Base-by-base conservation (phyloP, 176 grass and related monocot species). In the Panicum miliaceum region DNA sequence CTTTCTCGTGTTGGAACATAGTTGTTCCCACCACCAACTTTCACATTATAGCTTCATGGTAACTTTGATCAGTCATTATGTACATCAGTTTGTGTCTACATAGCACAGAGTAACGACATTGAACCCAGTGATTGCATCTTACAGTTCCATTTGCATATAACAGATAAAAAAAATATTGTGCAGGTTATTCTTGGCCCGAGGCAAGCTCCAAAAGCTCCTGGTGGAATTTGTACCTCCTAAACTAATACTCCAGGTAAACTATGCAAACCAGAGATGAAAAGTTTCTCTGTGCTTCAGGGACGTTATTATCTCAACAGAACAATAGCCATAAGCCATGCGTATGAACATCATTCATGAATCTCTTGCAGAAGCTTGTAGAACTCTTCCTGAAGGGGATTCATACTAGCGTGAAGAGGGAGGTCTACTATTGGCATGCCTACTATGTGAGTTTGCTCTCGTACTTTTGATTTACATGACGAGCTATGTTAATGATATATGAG, bases 401-500 rank as follows among this genome's bases (percentile, higher is more conserved):
- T 35, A 64, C 35, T 38, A 25, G 46, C 34, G 40, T 82, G 48
- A 94, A 87, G 82, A 91, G 89, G 68, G 87, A 89, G 29, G 78
- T 91, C 78, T 89, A 91, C 57, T 91, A 91, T 72, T 94, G 89
- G 92, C 87, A 91, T 62, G 89, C 87, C 40, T 91, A 94, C 47
- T 91, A 94, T 60, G 92, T 94, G 68, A 91, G 92, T 85, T 74
- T 79, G 7, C n/a, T 22, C 19, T 7, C 26, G 46, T 58, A 7
- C 69, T 64, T 25, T 7, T 34, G 23, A 53, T 77, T 64, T 78
- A 27, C 9, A 3, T 22, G 41, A 15, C 61, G 50, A 78, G n/a
- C n/a, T 53, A 71, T 78, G 18, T 59, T 83, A 83, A 35, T 26
- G 40, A 43, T 73, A 41, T 12, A 52, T 32, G 67, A 36, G 35